Evolutionary conservation across 768 basidiomycete genomes (phyloP).

Genomic region (Tulasnella sp.): DNA sequence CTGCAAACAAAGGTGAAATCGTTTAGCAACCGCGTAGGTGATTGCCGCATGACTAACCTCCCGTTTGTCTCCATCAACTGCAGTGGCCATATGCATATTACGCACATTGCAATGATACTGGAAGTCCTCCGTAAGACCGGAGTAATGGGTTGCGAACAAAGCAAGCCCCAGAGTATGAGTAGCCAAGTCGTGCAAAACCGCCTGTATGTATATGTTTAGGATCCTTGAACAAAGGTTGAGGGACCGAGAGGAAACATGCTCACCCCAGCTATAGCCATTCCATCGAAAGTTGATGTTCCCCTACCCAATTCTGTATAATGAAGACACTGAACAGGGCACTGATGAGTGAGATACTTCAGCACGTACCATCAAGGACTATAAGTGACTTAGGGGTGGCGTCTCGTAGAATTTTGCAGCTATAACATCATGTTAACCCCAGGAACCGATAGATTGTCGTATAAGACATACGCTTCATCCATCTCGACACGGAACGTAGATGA

Average conservation of each 20-base stretch:
- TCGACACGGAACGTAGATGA: conserved; percentile 98
- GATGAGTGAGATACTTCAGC: neutral
- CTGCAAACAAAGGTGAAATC: conserved; percentile 30
- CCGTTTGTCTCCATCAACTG: conserved; percentile 82
- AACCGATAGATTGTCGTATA: neutral
- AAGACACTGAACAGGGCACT: conserved; percentile 9
- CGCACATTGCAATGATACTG: conserved; percentile 83
- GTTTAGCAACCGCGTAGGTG: neutral
- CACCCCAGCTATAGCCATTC: conserved; percentile 92
- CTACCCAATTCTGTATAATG: conserved; percentile 65
- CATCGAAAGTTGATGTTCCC: conserved; percentile 94
- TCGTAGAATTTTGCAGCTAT: conserved; percentile 80
- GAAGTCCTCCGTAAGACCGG: conserved; percentile 88
- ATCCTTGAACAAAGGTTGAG: neutral
- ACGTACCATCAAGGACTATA: conserved; percentile 84
- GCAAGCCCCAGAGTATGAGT: conserved; percentile 83
- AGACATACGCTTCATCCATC: conserved; percentile 78
- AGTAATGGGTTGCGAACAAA: conserved; percentile 98
- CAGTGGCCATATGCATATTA: conserved; percentile 91
- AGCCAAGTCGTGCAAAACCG: conserved; percentile 87
- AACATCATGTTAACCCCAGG: neutral
- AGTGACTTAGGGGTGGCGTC: conserved; percentile 89
- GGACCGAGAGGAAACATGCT: conserved; percentile 26
- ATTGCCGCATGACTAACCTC: conserved; percentile 38
- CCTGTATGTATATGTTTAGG: conserved; percentile 30